Conservation (phyloP, 345 rosid species). For the Eucalyptus marginata region DNA sequence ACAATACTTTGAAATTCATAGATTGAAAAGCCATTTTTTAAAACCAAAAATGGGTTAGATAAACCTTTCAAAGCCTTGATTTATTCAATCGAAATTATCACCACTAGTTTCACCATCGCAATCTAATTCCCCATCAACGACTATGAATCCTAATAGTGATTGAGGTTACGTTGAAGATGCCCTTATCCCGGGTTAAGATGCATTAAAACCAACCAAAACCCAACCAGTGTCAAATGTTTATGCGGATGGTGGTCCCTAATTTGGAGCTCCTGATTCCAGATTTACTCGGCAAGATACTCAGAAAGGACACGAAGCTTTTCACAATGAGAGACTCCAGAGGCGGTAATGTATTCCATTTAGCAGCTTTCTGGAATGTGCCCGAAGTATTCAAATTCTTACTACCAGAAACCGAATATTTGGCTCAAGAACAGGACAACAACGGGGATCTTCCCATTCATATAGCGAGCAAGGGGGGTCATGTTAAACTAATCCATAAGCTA, state of each 20-base stretch:
- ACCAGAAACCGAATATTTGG: neutral
- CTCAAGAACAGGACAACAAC: neutral
- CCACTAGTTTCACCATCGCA: neutral
- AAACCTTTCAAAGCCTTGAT: neutral
- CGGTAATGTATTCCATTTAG: neutral
- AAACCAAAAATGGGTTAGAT: neutral
- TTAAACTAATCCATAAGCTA: neutral
- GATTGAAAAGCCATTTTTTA: too few species aligned
- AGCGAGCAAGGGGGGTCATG: fast-evolving
- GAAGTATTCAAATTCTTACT: fast-evolving
- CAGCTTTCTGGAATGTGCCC: neutral
- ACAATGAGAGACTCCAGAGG: neutral
- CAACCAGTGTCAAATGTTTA: neutral
- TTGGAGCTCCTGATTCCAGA: neutral
- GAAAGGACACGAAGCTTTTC: neutral
- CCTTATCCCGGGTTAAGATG: neutral
- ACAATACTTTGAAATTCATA: too few species aligned
- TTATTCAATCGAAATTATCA: neutral
- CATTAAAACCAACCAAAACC: neutral
- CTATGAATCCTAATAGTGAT: neutral
- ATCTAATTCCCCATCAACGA: neutral
- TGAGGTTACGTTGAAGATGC: neutral
- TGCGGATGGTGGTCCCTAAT: neutral
- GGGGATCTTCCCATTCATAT: neutral
- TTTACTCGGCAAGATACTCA: fast-evolving